Evolutionary conservation across 768 basidiomycete species (phyloP).

Genomic region (Stropharia rugosoannulata): DNA sequence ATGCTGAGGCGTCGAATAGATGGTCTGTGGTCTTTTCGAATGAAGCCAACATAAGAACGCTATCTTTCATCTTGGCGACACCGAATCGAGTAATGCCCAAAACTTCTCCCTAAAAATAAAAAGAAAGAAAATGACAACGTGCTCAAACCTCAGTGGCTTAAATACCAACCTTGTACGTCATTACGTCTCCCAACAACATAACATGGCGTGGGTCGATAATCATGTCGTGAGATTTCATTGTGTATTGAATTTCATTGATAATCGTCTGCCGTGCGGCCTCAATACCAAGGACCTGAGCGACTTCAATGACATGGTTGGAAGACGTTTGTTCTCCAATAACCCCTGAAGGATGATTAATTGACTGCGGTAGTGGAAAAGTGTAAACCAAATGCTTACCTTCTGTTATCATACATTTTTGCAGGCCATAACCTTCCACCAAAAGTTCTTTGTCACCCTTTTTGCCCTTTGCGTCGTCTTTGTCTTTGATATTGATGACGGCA

Average conservation of each 20-base stretch:
- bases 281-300: conserved; percentile 93
- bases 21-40: conserved; percentile 99
- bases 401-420: conserved; percentile 95
- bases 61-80: conserved; percentile 99
- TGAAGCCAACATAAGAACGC: conserved; percentile 97
- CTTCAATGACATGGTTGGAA: conserved; percentile 97
- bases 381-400: conserved; percentile 60
- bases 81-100: conserved; percentile 98
- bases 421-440: conserved; percentile 94
- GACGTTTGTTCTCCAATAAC: conserved; percentile 91
- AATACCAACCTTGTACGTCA: conserved; percentile 85
- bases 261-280: conserved; percentile 94
- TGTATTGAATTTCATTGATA: conserved; percentile 95
- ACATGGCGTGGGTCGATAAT: conserved; percentile 98
- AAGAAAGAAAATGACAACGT: conserved; percentile 3
- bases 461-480: conserved; percentile 75
- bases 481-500: conserved; percentile 95
- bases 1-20: conserved; percentile 95
- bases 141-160: not conserved
- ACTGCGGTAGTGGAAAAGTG: not conserved
- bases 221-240: conserved; percentile 97
- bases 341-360: conserved; percentile 45
- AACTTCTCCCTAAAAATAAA: conserved; percentile 76
- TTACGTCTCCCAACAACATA: conserved; percentile 97
- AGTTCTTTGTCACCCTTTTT: conserved; percentile 90